Conservation (phyloP, 495 filamentous ascomycete genomes). For the Hyphodiscus hymeniophilus region DNA sequence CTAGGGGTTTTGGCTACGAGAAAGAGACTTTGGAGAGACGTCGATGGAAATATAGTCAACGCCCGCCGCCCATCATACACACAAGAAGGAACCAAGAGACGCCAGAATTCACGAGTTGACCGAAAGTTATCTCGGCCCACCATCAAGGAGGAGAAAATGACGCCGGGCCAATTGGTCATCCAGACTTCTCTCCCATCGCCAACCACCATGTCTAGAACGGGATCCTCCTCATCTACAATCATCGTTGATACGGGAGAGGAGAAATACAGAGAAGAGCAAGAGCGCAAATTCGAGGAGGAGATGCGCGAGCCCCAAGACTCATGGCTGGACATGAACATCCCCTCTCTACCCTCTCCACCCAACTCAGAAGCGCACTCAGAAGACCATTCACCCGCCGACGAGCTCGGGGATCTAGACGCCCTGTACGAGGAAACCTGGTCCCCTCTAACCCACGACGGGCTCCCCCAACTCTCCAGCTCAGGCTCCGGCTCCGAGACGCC, state of each 20-base stretch:
- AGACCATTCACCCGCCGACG: background rate
- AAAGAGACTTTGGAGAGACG: slow-evolving; percentile 50
- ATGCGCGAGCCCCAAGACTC: slow-evolving; percentile 2
- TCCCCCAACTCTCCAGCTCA: slow-evolving; percentile 9
- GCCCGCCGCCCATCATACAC: slow-evolving; percentile 28
- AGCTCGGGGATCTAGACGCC: slow-evolving; percentile 13
- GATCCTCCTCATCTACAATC: slow-evolving; percentile 13
- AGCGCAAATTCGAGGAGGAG: background rate
- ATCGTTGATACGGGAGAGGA: slow-evolving; percentile 14
- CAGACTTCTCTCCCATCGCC: slow-evolving; percentile 1
- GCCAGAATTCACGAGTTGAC: slow-evolving; percentile 13
- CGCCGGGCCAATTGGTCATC: background rate
- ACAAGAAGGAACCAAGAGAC: slow-evolving; percentile 17
- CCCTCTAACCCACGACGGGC: background rate
- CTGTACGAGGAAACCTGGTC: slow-evolving; percentile 21
- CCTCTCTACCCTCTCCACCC: slow-evolving; percentile 15
- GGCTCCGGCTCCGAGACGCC: background rate
- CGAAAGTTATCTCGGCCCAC: slow-evolving; percentile 8
- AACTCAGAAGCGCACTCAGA: slow-evolving; percentile 8
- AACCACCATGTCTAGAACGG: slow-evolving; percentile 7
- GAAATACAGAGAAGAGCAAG: background rate
- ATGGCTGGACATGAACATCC: slow-evolving; percentile 8
- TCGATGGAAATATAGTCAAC: slow-evolving; percentile 46
- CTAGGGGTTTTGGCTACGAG: slow-evolving; percentile 50
- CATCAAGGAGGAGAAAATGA: background rate